phyloP scores from a whole-genome alignment of 139 green algal genomes.

The Micromonas commoda region DNA sequence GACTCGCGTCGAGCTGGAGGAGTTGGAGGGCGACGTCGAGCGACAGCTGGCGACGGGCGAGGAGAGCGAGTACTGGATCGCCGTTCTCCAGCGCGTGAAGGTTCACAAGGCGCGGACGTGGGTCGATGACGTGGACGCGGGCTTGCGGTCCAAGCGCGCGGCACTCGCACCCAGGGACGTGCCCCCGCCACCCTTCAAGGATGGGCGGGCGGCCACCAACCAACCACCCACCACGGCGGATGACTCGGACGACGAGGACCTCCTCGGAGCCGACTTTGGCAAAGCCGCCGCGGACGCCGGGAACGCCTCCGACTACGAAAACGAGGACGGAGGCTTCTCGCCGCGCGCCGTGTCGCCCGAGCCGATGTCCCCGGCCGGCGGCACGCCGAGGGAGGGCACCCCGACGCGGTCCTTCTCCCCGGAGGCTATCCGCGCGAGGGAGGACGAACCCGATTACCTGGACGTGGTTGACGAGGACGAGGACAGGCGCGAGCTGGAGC shows the following conservation, averaged over 20 bases:
- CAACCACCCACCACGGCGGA: neutral
- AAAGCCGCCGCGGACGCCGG: neutral
- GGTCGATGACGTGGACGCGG: slow-evolving; percentile 3
- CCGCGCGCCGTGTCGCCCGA: neutral
- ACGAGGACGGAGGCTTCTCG: neutral
- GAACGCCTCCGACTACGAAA: neutral
- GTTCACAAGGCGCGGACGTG: slow-evolving; percentile 36
- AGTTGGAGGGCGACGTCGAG: slow-evolving; percentile 35
- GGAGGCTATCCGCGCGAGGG: neutral
- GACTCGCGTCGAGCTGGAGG: slow-evolving; percentile 26
- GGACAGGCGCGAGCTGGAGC: neutral
- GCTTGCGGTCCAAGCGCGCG: neutral
- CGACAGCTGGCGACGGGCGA: slow-evolving; percentile 16
- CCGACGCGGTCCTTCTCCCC: neutral
- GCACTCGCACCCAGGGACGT: neutral
- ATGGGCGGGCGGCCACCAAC: neutral
- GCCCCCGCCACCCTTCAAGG: neutral
- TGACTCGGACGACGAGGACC: slow-evolving; percentile 7
- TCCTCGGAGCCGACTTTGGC: slow-evolving; percentile 8
- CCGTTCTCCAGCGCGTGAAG: slow-evolving; percentile 35
- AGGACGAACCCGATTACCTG: neutral
- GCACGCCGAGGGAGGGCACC: neutral
- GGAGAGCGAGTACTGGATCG: slow-evolving; percentile 42
- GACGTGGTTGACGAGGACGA: neutral
- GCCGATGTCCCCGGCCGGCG: neutral